phyloP scores from a whole-genome alignment of 179 eudicot genomes.

The Gypsophila paniculata region DNA sequence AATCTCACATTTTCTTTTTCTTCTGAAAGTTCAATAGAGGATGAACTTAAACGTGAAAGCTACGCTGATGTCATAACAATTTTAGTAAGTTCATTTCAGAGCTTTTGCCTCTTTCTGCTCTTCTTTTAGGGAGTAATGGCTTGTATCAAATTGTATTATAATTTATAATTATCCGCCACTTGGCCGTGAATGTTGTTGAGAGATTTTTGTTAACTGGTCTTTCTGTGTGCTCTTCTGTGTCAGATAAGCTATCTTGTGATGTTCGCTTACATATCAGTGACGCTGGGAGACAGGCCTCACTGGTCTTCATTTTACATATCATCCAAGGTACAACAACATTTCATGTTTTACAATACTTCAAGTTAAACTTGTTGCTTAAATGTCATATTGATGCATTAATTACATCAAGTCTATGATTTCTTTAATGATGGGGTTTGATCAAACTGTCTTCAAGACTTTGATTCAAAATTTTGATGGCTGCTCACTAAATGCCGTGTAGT shows the following conservation, averaged over 20 bases:
- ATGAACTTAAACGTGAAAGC: constrained; percentile 93
- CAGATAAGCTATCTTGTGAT: constrained; percentile 99
- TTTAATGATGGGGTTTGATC: background rate
- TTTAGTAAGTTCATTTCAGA: constrained; percentile 39
- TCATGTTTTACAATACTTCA: background rate
- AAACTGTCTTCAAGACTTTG: background rate
- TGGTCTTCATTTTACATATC: constrained; percentile 66
- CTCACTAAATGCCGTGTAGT: background rate
- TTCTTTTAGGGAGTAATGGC: background rate
- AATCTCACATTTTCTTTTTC: constrained; percentile 77
- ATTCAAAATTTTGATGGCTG: constrained; percentile 1
- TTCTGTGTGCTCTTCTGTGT: constrained; percentile 19
- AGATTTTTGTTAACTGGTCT: constrained; percentile 8
- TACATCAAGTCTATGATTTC: background rate
- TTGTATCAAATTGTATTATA: background rate
- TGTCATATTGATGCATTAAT: constrained; percentile 9
- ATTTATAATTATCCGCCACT: background rate
- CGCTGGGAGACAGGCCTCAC: constrained; percentile 74
- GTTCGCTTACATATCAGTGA: constrained; percentile 95
- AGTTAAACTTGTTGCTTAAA: background rate
- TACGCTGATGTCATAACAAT: constrained; percentile 92
- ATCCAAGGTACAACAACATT: constrained; percentile 61
- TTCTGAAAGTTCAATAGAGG: constrained; percentile 94
- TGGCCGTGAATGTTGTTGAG: background rate
- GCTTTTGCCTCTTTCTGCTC: background rate